phyloP scores from a whole-genome alignment of 441 rosid genomes.

The Manihot esculenta region DNA sequence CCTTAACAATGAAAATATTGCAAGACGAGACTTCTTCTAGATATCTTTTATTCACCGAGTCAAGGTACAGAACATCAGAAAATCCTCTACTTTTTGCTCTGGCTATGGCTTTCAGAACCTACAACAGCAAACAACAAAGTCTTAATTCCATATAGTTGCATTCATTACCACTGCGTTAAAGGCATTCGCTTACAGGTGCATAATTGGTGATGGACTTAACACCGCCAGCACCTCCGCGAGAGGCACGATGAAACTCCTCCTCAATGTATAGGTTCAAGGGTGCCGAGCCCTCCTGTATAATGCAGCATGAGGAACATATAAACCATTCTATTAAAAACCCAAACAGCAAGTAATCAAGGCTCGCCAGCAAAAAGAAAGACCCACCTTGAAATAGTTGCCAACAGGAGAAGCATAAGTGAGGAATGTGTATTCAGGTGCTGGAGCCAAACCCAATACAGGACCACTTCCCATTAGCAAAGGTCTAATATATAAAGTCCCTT shows the following conservation, averaged over 20 bases:
- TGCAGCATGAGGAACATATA: neutral
- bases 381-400: slow-evolving; percentile 38
- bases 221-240: slow-evolving; percentile 40
- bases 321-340: neutral
- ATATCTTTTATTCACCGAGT: slow-evolving; percentile 54
- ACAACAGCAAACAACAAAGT: neutral
- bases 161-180: neutral
- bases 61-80: slow-evolving; percentile 84
- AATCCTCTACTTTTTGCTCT: slow-evolving; percentile 76
- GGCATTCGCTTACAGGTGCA: slow-evolving; percentile 26
- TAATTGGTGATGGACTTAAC: slow-evolving; percentile 31
- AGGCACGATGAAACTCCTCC: slow-evolving; percentile 38
- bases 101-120: slow-evolving; percentile 54
- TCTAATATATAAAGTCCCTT: slow-evolving; percentile 39
- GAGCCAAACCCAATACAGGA: slow-evolving; percentile 38
- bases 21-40: slow-evolving; percentile 90
- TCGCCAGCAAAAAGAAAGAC: neutral
- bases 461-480: slow-evolving; percentile 50
- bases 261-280: slow-evolving; percentile 40
- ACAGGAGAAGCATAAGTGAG: slow-evolving; percentile 47
- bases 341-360: neutral
- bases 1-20: slow-evolving; percentile 79
- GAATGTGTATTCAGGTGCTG: slow-evolving; percentile 48
- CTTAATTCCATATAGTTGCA: neutral
- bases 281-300: slow-evolving; percentile 35